Evolutionary conservation across 192 early-diverging fungal genomes (phyloP).

Genomic region (Haplosporangium gracile): DNA sequence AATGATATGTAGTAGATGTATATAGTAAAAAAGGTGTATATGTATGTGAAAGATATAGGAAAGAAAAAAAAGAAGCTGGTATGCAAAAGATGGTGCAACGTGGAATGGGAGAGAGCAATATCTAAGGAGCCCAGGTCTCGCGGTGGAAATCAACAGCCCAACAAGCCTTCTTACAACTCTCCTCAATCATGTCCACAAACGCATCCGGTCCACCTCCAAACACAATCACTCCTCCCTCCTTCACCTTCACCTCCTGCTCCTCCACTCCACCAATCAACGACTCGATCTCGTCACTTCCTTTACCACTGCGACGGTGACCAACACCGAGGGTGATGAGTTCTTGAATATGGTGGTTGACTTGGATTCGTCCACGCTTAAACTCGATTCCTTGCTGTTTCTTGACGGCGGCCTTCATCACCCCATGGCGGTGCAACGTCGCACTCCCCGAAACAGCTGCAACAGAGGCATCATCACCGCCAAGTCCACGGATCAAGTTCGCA

Average conservation of each 20-base stretch:
- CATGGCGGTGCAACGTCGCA: background rate
- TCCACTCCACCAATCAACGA: background rate
- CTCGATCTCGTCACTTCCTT: background rate
- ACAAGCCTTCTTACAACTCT: constrained; percentile 33
- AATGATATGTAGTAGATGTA: background rate
- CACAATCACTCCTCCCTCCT: constrained; percentile 28
- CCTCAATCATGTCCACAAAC: constrained; percentile 48
- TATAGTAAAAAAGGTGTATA: background rate
- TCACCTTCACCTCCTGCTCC: background rate
- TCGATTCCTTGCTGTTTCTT: constrained; percentile 4
- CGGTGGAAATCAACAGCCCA: constrained; percentile 50
- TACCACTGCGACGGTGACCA: background rate
- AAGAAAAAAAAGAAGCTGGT: background rate
- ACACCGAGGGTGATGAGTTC: constrained; percentile 33
- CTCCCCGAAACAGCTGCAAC: background rate
- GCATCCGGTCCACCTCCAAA: constrained; percentile 54
- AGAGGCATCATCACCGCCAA: background rate
- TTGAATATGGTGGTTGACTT: constrained; percentile 54
- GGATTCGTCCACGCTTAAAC: constrained; percentile 42
- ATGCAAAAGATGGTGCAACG: background rate
- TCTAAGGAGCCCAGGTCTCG: constrained; percentile 47
- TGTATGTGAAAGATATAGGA: background rate
- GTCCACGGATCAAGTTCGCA: background rate
- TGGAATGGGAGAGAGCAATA: background rate
- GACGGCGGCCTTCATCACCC: background rate